A percentile compares a stretch with the other conserved stretches of the same genome.
Evolutionary conservation across 441 rosid genomes (phyloP).

Genomic region (Corymbia calophylla): DNA sequence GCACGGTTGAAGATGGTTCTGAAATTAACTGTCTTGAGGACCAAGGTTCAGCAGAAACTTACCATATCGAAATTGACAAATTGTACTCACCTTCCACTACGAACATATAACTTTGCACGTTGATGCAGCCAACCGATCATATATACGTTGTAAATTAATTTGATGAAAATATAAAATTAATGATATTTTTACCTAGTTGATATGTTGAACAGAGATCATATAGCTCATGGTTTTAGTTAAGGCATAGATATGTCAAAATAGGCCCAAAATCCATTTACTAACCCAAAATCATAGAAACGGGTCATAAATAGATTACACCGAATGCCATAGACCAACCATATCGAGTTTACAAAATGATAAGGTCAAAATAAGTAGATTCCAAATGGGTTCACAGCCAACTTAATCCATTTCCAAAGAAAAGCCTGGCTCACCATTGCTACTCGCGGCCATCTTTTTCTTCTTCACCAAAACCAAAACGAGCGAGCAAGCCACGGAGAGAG

Average conservation of each 20-base stretch:
- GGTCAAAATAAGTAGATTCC: rapidly evolving
- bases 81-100: too few relatives aligned
- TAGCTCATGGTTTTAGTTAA: neutral
- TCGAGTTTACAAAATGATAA: neutral
- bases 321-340: rapidly evolving
- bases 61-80: too few relatives aligned
- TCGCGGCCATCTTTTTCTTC: neutral
- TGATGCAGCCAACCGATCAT: neutral
- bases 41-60: too few relatives aligned
- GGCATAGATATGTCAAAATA: too few relatives aligned
- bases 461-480: neutral
- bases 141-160: too few relatives aligned
- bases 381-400: rapidly evolving
- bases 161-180: too few relatives aligned
- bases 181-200: neutral
- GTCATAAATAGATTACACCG: rapidly evolving
- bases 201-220: neutral
- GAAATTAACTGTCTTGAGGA: too few relatives aligned
- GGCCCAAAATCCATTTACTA: neutral
- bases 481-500: neutral
- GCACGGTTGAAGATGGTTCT: neutral
- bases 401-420: neutral
- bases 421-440: neutral
- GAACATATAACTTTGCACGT: neutral
- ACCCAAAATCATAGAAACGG: neutral